Percentiles rank a stretch among this genome's conserved stretches.
Conservation (phyloP, 495 filamentous ascomycete species). For the Annulohypoxylon bovei region DNA sequence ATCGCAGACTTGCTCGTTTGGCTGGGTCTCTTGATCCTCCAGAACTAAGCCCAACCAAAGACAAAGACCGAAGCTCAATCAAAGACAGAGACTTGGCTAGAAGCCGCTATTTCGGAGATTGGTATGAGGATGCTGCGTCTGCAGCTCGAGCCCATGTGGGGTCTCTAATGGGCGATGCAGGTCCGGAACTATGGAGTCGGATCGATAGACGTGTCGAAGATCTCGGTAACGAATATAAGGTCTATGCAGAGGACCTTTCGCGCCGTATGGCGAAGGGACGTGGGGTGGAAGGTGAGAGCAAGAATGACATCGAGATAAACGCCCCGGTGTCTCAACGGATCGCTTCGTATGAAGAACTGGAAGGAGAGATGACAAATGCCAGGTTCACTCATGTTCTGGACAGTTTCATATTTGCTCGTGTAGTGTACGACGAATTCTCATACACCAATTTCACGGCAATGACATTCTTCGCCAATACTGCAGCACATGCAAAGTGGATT, state of each 20-base stretch:
- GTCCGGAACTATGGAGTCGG: neutral
- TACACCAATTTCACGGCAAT: slow-evolving; percentile 56
- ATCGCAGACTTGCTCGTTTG: slow-evolving; percentile 52
- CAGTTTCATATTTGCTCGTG: slow-evolving; percentile 67
- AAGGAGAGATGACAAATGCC: neutral
- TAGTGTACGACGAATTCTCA: slow-evolving; percentile 76
- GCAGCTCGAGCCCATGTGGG: slow-evolving; percentile 52
- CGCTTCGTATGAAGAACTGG: neutral
- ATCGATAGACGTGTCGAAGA: neutral
- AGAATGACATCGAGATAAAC: neutral
- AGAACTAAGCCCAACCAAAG: slow-evolving; percentile 19
- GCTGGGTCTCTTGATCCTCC: slow-evolving; percentile 61
- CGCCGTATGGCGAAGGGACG: neutral
- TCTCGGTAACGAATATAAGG: neutral
- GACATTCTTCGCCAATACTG: slow-evolving; percentile 50
- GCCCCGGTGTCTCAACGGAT: neutral
- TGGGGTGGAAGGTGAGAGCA: neutral
- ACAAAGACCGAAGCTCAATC: slow-evolving; percentile 18
- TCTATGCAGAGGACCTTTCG: neutral
- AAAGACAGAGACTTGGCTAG: neutral
- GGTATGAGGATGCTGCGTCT: slow-evolving; percentile 57
- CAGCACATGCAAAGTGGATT: slow-evolving; percentile 69
- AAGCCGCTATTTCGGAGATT: slow-evolving; percentile 61
- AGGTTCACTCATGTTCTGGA: slow-evolving; percentile 55
- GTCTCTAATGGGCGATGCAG: slow-evolving; percentile 1